A percentile compares a stretch with the other conserved stretches of the same genome.
Evolutionary conservation across 2,329 filamentous ascomycete species (phyloP).

Genomic region (Coniochaeta sp.): DNA sequence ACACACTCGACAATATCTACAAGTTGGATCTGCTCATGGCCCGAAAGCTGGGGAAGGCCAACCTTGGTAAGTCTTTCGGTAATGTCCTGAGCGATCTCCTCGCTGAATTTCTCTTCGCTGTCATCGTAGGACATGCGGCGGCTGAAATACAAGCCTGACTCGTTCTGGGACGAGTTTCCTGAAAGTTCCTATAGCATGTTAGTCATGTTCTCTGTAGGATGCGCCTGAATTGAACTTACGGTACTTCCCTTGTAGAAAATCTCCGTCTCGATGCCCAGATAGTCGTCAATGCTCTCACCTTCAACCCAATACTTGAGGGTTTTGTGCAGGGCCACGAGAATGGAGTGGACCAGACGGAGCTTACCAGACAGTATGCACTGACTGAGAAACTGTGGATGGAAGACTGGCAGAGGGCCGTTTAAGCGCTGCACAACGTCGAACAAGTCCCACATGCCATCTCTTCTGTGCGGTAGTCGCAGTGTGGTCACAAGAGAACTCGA

Average conservation of each 20-base stretch:
- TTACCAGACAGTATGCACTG: slow-evolving; percentile 84
- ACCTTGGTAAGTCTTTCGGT: slow-evolving; percentile 71
- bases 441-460: slow-evolving; percentile 53
- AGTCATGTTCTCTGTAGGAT: not conserved
- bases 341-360: slow-evolving; percentile 58
- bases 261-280: slow-evolving; percentile 59
- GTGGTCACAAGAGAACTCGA: slow-evolving; percentile 50
- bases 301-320: slow-evolving; percentile 77
- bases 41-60: slow-evolving; percentile 71
- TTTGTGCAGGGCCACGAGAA: slow-evolving; percentile 65
- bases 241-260: slow-evolving; percentile 42
- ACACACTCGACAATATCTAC: slow-evolving; percentile 80
- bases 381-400: slow-evolving; percentile 84
- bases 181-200: not conserved
- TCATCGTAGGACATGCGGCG: slow-evolving; percentile 31
- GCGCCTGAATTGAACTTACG: slow-evolving; percentile 16
- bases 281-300: slow-evolving; percentile 72
- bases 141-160: slow-evolving; percentile 28
- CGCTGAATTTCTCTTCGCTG: slow-evolving; percentile 59
- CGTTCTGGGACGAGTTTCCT: slow-evolving; percentile 5
- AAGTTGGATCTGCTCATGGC: slow-evolving; percentile 78
- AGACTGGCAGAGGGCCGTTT: slow-evolving; percentile 81
- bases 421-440: slow-evolving; percentile 77
- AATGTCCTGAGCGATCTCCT: slow-evolving; percentile 60
- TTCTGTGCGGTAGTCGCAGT: slow-evolving; percentile 38